Conservation (phyloP, 495 filamentous ascomycete species). For the Bacidia rubella region DNA sequence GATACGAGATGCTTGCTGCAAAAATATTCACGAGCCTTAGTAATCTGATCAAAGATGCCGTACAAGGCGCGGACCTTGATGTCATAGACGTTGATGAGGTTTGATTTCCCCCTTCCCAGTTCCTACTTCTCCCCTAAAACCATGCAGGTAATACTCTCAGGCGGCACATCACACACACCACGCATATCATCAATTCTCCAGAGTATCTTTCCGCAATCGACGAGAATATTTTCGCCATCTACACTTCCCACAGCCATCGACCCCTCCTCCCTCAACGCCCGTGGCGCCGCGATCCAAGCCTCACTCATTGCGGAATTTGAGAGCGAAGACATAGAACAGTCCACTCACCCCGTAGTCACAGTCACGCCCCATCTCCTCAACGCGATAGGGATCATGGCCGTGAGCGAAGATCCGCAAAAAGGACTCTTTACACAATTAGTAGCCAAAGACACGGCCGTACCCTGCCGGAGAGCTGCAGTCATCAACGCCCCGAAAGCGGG, state of each 20-base stretch:
- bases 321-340: slow-evolving; percentile 83
- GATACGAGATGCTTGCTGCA: slow-evolving; percentile 78
- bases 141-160: slow-evolving; percentile 66
- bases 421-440: slow-evolving; percentile 68
- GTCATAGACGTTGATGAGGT: slow-evolving; percentile 83
- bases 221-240: slow-evolving; percentile 68
- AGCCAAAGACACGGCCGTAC: slow-evolving; percentile 74
- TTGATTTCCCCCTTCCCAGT: slow-evolving; percentile 1
- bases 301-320: slow-evolving; percentile 88
- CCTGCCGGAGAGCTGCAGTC: slow-evolving; percentile 68
- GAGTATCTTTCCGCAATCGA: slow-evolving; percentile 67
- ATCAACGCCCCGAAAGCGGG: slow-evolving; percentile 60
- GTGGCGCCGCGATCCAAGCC: slow-evolving; percentile 91
- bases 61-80: slow-evolving; percentile 88
- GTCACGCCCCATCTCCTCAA: slow-evolving; percentile 79
- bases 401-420: slow-evolving; percentile 42
- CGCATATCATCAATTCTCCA: slow-evolving; percentile 67
- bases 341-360: slow-evolving; percentile 88
- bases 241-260: slow-evolving; percentile 69
- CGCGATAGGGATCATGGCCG: slow-evolving; percentile 74
- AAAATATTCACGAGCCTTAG: slow-evolving; percentile 81
- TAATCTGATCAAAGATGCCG: slow-evolving; percentile 63
- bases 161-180: slow-evolving; percentile 86
- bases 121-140: neutral
- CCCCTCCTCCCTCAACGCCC: slow-evolving; percentile 76